Conservation (phyloP, 78 protist species). For the Acrasis kona region DNA sequence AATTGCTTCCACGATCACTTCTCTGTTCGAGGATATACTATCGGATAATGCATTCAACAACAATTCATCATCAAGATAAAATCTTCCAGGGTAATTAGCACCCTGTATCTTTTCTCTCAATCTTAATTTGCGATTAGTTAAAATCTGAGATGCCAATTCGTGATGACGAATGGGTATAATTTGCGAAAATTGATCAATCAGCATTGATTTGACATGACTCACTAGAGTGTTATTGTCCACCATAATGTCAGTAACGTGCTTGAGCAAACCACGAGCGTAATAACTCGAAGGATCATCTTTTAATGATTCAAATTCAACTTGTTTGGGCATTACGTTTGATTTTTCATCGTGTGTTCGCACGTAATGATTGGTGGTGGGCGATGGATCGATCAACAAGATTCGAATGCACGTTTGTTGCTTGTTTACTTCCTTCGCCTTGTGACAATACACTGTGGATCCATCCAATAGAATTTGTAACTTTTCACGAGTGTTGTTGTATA, state of each 20-base stretch:
- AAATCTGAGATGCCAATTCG: no score
- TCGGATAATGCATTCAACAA: background rate
- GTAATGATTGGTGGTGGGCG: no score
- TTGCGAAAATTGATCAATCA: background rate
- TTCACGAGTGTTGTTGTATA: no score
- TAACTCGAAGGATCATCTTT: no score
- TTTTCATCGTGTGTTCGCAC: no score
- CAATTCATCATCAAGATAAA: background rate
- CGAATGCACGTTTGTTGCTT: no score
- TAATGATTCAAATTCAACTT: background rate
- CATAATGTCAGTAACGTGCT: background rate
- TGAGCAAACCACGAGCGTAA: background rate
- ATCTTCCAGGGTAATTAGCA: background rate
- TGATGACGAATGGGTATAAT: background rate
- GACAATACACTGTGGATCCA: no score
- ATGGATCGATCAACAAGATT: no score
- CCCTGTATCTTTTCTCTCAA: background rate
- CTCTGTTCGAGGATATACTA: background rate
- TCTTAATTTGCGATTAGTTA: no score
- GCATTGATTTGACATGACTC: background rate
- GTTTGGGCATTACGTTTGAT: no score
- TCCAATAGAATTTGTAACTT: no score
- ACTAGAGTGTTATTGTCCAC: background rate
- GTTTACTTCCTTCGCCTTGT: no score
- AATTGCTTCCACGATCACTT: background rate